Conservation (phyloP, 202 grass and related monocot genomes). For the Schoenoplectus tabernaemontani region DNA sequence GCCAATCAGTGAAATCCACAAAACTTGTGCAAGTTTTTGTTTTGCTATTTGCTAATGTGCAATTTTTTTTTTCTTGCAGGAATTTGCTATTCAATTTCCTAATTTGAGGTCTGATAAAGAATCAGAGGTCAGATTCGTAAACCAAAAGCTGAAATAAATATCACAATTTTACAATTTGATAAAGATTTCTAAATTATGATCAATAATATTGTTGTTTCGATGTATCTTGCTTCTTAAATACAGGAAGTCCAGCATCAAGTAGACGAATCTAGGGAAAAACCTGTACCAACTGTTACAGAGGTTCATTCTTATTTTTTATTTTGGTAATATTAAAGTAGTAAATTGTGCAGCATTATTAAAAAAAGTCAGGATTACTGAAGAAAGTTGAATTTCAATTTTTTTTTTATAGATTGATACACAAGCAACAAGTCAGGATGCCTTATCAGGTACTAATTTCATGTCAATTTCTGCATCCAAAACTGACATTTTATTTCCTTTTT, state of each 20-base stretch:
- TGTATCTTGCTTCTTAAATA: neutral
- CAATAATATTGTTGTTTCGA: neutral
- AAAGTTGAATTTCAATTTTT: neutral
- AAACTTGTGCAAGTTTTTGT: neutral
- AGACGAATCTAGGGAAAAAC: slow-evolving; percentile 4
- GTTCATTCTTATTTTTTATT: slow-evolving; percentile 5
- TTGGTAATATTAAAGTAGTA: neutral
- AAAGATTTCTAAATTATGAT: neutral
- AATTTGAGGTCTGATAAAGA: neutral
- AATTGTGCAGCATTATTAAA: neutral
- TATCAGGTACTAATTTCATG: slow-evolving; percentile 1
- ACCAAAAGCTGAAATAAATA: neutral
- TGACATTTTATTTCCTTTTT: neutral
- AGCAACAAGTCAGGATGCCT: neutral
- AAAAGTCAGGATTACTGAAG: neutral
- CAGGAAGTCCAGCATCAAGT: slow-evolving; percentile 20
- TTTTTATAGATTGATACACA: neutral
- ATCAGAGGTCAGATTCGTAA: slow-evolving; percentile 25
- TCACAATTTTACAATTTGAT: neutral
- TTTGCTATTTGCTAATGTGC: slow-evolving; percentile 21
- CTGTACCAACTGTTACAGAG: slow-evolving; percentile 14
- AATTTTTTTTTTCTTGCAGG: slow-evolving; percentile 31
- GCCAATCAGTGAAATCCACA: neutral
- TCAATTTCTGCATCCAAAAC: slow-evolving; percentile 14
- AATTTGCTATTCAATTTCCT: slow-evolving; percentile 39